Evolutionary conservation across 768 basidiomycete genomes (phyloP), one percentile per base, ranked within the genome.

Genomic region (Auricularia heimuer): DNA sequence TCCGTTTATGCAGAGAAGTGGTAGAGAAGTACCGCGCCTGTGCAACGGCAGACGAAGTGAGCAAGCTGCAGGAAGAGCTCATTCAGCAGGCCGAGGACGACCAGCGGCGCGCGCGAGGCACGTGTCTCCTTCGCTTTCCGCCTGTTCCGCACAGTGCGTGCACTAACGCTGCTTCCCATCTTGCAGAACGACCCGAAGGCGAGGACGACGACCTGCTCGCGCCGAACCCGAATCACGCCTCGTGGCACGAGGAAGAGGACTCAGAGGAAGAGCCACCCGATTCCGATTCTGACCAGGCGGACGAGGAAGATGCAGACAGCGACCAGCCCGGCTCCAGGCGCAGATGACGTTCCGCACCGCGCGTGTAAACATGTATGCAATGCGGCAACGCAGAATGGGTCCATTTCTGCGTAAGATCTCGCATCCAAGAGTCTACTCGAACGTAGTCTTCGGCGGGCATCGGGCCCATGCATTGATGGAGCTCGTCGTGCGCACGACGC

Each of bases 1-100:
- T 42, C 39, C 39, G 29, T 8, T 11, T 33, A 29, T 7, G 54
- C 33, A 89, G 87, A 54, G 68, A 77, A 2, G 85, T 88, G 66
- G 77, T 99, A 63, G 83, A 89, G 64, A 82, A 80, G 60, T 99
- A 99, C 72, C 80, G 82, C 67, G 86, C 80, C 42, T 98, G 95
- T 71, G 75, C 72, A 2, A 83, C 82, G 0, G 79, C 87, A 0
- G 81, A 77, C 10, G 86, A 88, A 39, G 78, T 94, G 24, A 71
- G 71, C 1, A 76, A 72, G 6, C 82, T 81, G 75, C 91, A 94
- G 72, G 83, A 89, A 33, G 75, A 74, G 35, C 86, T 92, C 62
- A 85, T 94, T 62, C 75, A 81, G 3, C 87, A 94, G 68, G 80
- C 90, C 18, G 84, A 90, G 73, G 75, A 75, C 21, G 82, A 76